Percentiles rank a stretch among this genome's conserved stretches.
Conservation (phyloP, 2,329 filamentous ascomycete genomes). For the Chaetomium globosum region DNA sequence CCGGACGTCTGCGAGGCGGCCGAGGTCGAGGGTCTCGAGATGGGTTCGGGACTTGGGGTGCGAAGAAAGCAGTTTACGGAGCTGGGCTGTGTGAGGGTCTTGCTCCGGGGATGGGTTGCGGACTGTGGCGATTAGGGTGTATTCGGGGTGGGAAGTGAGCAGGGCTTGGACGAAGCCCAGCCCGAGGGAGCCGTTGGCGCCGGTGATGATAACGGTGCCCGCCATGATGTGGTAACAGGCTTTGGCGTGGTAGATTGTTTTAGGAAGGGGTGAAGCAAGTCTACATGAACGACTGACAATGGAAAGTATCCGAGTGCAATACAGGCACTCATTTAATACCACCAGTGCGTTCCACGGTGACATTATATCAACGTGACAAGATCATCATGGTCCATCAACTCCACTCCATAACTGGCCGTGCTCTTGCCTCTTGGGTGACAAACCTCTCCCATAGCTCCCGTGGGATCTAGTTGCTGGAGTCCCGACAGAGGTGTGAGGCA, state of each 20-base stretch:
- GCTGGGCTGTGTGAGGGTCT: slow-evolving; percentile 3
- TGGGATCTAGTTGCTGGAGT: neutral
- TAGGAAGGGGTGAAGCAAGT: no score
- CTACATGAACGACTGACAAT: no score
- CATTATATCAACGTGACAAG: no score
- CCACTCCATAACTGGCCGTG: no score
- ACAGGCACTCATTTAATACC: no score
- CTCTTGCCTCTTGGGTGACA: no score
- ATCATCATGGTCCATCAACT: no score
- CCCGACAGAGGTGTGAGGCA: neutral
- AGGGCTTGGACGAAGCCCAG: slow-evolving; percentile 8
- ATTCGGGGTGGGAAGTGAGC: neutral
- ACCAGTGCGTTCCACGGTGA: no score
- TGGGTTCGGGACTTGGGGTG: neutral
- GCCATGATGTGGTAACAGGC: neutral
- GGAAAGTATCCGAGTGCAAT: no score
- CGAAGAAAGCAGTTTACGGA: neutral
- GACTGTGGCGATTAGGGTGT: slow-evolving; percentile 8
- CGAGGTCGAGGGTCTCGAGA: slow-evolving; percentile 2
- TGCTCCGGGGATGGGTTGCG: neutral
- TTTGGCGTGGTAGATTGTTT: no score
- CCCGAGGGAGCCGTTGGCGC: slow-evolving; percentile 14
- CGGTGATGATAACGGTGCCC: slow-evolving; percentile 4
- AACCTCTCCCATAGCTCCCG: neutral
- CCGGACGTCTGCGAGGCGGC: neutral